These are phyloP conservation scores for Penicillium samsonianum DNA, from an alignment of 495 filamentous ascomycete species.

Conservation along the genomic window DNA sequence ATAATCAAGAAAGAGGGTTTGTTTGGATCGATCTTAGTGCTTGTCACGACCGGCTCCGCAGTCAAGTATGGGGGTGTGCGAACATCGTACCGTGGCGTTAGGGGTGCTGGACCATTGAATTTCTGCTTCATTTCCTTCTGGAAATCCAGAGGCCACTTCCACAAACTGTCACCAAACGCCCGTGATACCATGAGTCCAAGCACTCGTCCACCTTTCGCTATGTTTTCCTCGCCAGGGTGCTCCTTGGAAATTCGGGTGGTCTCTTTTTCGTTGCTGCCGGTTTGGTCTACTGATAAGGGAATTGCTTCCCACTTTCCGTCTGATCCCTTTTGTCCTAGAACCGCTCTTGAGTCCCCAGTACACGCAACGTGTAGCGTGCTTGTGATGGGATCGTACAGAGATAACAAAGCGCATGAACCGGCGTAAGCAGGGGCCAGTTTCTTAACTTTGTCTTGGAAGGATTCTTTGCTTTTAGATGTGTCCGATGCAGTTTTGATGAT, in stretches of 20 bases:
- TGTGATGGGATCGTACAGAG: constrained; percentile 52
- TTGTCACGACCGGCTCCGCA: constrained; percentile 63
- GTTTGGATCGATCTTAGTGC: constrained; percentile 48
- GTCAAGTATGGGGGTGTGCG: constrained; percentile 65
- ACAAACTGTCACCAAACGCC: constrained; percentile 63
- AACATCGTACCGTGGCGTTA: constrained; percentile 37
- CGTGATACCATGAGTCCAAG: constrained; percentile 59
- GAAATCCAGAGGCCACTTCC: constrained; percentile 60
- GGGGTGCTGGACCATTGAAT: constrained; percentile 50
- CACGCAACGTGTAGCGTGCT: constrained; percentile 58
- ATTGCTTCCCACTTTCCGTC: constrained; percentile 50
- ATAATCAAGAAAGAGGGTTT: constrained; percentile 61
- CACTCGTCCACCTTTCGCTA: constrained; percentile 55
- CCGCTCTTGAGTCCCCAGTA: constrained; percentile 60
- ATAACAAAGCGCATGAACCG: constrained; percentile 62
- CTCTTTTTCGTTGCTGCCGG: constrained; percentile 55
- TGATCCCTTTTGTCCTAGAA: constrained; percentile 52
- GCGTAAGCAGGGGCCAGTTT: constrained; percentile 48
- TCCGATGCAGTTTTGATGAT: constrained; percentile 47
- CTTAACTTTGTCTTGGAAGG: constrained; percentile 34
- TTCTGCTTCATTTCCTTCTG: constrained; percentile 40
- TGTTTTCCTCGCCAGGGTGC: constrained; percentile 59
- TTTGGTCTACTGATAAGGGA: constrained; percentile 60
- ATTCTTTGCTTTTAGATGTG: constrained; percentile 22
- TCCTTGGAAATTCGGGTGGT: constrained; percentile 48